phyloP scores from a whole-genome alignment of 352 stramenopile genomes.

The Pythium graminicola region DNA sequence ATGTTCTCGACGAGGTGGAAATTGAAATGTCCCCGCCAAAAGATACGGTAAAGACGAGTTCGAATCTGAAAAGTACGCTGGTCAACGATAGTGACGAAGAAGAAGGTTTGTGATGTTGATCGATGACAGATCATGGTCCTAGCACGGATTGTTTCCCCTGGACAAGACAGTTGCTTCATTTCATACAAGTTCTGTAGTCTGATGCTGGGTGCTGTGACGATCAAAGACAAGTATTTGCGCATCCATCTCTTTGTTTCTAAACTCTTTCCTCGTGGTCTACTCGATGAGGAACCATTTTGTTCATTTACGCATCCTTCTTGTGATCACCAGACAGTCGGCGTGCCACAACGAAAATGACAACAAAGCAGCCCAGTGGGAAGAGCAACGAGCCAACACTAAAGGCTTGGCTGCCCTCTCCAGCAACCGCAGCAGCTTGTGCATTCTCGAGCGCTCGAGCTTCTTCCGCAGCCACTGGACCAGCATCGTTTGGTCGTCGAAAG shows the following conservation, averaged over 20 bases:
- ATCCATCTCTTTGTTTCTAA: neutral
- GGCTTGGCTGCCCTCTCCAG: constrained; percentile 2
- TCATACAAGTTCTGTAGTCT: neutral
- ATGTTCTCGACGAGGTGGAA: constrained; percentile 35
- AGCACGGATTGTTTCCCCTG: no score
- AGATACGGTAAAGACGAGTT: constrained; percentile 13
- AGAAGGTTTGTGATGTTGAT: constrained; percentile 17
- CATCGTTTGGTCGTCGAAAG: constrained; percentile 24
- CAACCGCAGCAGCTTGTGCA: neutral
- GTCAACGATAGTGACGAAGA: constrained; percentile 34
- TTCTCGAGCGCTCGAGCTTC: constrained; percentile 13
- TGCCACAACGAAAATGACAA: constrained; percentile 42
- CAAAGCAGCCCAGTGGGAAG: constrained; percentile 46
- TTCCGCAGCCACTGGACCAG: constrained; percentile 1
- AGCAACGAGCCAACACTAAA: constrained; percentile 32
- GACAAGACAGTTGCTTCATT: neutral
- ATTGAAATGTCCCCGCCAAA: constrained; percentile 32
- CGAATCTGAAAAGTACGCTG: constrained; percentile 25
- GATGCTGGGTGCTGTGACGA: no score
- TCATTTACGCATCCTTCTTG: constrained; percentile 61
- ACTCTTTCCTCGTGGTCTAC: neutral
- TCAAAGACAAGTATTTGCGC: no score
- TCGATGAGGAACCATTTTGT: no score
- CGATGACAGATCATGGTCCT: no score
- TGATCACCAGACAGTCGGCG: constrained; percentile 56